Evolutionary conservation across 345 rosid species (phyloP).

Genomic region (Alliaria petiolata): DNA sequence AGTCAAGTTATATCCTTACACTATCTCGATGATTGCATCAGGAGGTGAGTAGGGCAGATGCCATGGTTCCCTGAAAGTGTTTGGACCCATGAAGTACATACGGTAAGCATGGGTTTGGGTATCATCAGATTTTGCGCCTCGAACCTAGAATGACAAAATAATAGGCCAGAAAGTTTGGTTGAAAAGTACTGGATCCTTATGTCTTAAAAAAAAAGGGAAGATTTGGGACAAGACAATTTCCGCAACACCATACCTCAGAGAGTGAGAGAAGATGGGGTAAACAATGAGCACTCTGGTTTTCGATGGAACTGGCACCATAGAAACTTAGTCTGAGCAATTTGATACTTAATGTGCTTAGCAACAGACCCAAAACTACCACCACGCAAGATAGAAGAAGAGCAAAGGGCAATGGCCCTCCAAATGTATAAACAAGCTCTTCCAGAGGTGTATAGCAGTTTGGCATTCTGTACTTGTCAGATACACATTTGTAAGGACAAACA

Average conservation of each 20-base stretch:
- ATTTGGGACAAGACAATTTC: neutral
- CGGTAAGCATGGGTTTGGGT: conserved; percentile 92
- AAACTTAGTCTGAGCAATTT: conserved; percentile 62
- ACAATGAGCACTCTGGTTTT: conserved; percentile 58
- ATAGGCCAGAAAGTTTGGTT: conserved; percentile 11
- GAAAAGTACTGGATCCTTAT: neutral
- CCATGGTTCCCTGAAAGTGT: conserved; percentile 97
- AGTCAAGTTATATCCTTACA: conserved; percentile 54
- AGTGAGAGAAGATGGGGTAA: conserved; percentile 88
- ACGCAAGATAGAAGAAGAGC: conserved; percentile 62
- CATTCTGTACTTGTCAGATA: conserved; percentile 88
- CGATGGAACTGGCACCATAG: conserved; percentile 55
- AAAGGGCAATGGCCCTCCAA: conserved; percentile 95
- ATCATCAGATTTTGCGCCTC: conserved; percentile 89
- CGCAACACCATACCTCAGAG: conserved; percentile 60
- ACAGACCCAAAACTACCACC: conserved; percentile 65
- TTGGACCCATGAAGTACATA: conserved; percentile 97
- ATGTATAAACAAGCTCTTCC: conserved; percentile 83
- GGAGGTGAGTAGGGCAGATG: conserved; percentile 96
- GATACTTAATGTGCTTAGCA: conserved; percentile 67
- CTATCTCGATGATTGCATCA: conserved; percentile 81
- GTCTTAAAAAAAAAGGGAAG: neutral
- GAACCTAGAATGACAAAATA: conserved; percentile 54
- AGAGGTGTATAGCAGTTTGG: conserved; percentile 97
- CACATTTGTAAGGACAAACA: conserved; percentile 81